phyloP scores from a whole-genome alignment of 75 land plant genomes.

The Cupressus sempervirens region DNA sequence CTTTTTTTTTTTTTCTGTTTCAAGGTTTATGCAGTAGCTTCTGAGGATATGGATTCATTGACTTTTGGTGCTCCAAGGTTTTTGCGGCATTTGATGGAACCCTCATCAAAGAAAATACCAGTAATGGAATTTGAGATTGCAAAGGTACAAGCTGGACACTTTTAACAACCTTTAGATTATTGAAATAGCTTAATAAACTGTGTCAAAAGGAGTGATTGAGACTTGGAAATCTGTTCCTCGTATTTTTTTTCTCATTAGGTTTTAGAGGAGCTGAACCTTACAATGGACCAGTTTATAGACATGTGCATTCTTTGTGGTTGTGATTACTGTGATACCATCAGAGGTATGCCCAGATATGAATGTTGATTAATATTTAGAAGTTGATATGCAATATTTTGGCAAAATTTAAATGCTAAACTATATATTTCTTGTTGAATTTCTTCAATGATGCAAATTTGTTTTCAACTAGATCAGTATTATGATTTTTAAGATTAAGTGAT shows the following conservation, averaged over 20 bases:
- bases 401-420: neutral
- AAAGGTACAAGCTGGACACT: constrained; percentile 43
- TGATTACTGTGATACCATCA: constrained; percentile 96
- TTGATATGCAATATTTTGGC: neutral
- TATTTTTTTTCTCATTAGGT: constrained; percentile 39
- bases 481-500: neutral
- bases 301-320: constrained; percentile 96
- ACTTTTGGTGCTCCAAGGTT: constrained; percentile 94
- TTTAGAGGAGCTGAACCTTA: constrained; percentile 73
- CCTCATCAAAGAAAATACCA: constrained; percentile 86
- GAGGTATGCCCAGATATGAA: constrained; percentile 44
- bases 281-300: constrained; percentile 97
- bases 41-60: constrained; percentile 98
- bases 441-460: neutral
- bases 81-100: constrained; percentile 95
- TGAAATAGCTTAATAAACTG: neutral
- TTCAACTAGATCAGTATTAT: neutral
- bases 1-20: neutral
- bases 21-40: constrained; percentile 97
- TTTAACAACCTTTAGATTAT: neutral
- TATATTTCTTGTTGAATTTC: neutral
- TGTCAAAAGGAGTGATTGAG: neutral
- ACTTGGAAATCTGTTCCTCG: neutral
- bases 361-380: neutral
- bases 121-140: constrained; percentile 92